Conservation (phyloP, 2,329 filamentous ascomycete species). For the Aspergillus hortae region DNA sequence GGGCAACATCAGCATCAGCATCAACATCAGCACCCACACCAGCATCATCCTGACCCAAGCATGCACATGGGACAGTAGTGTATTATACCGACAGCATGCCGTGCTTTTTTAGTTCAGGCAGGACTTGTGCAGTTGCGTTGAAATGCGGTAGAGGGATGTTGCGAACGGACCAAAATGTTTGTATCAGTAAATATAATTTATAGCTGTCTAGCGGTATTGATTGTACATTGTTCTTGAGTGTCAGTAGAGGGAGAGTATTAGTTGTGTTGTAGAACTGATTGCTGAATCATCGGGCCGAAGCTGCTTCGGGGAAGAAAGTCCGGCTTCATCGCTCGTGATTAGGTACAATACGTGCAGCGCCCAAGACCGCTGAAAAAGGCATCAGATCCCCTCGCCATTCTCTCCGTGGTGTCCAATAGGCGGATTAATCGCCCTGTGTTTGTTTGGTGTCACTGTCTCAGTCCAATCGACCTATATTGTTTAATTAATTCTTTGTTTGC, state of each 20-base stretch:
- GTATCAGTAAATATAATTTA: no score
- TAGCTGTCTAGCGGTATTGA: no score
- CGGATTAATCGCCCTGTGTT: not conserved
- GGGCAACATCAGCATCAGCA: slow-evolving; percentile 30
- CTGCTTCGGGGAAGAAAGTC: not conserved
- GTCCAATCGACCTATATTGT: not conserved
- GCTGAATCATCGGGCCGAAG: not conserved
- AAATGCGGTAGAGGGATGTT: no score
- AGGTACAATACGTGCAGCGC: no score
- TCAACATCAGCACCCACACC: slow-evolving; percentile 28
- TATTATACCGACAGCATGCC: not conserved
- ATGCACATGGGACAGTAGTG: slow-evolving; percentile 33
- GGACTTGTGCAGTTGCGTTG: no score
- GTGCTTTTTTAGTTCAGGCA: no score
- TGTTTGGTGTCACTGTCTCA: not conserved
- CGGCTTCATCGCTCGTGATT: not conserved
- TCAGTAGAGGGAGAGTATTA: no score
- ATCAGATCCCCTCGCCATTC: not conserved
- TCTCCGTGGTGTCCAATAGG: not conserved
- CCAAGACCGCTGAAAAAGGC: no score
- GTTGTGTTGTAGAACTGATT: not conserved
- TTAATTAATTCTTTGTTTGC: not conserved
- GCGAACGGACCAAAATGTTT: no score
- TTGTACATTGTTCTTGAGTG: no score
- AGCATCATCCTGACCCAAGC: slow-evolving; percentile 33